Evolutionary conservation across 192 early-diverging fungal genomes (phyloP), one percentile per base, ranked within the genome.

Genomic region (Cladochytrium replicatum): DNA sequence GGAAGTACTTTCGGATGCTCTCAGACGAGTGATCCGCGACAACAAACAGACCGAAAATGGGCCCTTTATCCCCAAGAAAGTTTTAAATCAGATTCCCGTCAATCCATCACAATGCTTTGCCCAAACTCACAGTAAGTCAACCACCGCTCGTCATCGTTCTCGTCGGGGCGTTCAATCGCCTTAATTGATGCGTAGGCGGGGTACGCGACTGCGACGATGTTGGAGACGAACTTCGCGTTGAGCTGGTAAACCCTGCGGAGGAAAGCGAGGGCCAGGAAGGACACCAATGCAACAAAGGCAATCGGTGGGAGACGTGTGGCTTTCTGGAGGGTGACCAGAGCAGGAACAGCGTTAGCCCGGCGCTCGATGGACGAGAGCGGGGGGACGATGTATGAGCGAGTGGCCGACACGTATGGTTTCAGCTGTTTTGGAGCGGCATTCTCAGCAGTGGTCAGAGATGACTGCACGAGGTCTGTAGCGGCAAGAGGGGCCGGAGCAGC

Each of bases 51-150:
- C 73, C 73, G 46, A 68, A 75, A 17, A 59, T 38, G 32, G 61
- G 50, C 73, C 73, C 73, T 75, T 47, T 5, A 24, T 24, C 32
- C 24, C 30, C 22, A 32, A 43, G 46, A 50, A 55, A 52, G 52
- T 15, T 7, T 37, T 2, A 54, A 13, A 7, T 50, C 42, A 43
- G 5, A 48, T 48, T 29, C 25, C n/a, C 6, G 9, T 6, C 6
- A n/a, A 17, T 48, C 27, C 15, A 26, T 47, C 19, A 51, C 17
- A 44, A 26, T 21, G 41, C 11, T 17, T 24, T 26, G 15, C 28
- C 29, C 21, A 34, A 3, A 61, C 70, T 57, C 56, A 75, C 73
- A 75, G 40, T 75, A 75, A 25, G 73, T 75, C 45, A 71, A 43
- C 66, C 69, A 66, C 41, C 66, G 23, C 50, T 75, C 73, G 46